phyloP scores from a whole-genome alignment of 2,329 filamentous ascomycete genomes.

The Aspergillus hortae region DNA sequence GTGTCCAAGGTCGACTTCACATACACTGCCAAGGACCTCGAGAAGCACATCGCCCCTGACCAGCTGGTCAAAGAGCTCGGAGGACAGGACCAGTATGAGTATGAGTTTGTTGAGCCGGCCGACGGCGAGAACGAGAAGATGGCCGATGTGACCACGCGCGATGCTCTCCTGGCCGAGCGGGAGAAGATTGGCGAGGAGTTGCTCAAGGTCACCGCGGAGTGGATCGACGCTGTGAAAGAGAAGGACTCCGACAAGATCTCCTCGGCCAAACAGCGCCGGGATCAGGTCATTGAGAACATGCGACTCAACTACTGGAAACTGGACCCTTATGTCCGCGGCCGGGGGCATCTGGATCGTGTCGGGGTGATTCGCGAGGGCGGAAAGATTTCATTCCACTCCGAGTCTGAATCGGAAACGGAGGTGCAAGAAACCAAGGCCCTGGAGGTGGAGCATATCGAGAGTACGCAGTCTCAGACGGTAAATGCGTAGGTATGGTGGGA shows the following conservation, averaged over 20 bases:
- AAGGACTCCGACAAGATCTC: slow-evolving; percentile 42
- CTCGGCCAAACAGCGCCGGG: slow-evolving; percentile 54
- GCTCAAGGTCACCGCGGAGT: slow-evolving; percentile 68
- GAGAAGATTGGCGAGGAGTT: slow-evolving; percentile 65
- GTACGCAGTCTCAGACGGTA: slow-evolving; percentile 9
- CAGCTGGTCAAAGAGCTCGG: slow-evolving; percentile 77
- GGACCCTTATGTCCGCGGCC: slow-evolving; percentile 79
- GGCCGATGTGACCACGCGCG: slow-evolving; percentile 59
- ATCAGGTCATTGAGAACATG: slow-evolving; percentile 61
- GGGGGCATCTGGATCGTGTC: slow-evolving; percentile 74
- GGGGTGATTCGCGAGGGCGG: slow-evolving; percentile 67
- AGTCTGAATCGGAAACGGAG: slow-evolving; percentile 4
- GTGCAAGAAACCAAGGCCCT: slow-evolving; percentile 6
- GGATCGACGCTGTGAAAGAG: slow-evolving; percentile 59
- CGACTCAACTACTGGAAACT: slow-evolving; percentile 79
- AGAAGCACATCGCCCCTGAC: slow-evolving; percentile 65
- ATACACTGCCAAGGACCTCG: slow-evolving; percentile 70
- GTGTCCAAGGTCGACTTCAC: slow-evolving; percentile 91
- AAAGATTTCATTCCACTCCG: slow-evolving; percentile 65
- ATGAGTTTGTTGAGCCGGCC: slow-evolving; percentile 72
- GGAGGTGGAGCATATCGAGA: slow-evolving; percentile 18
- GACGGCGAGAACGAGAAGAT: slow-evolving; percentile 71
- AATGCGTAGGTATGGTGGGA: neutral
- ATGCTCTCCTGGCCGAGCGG: slow-evolving; percentile 61
- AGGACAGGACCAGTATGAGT: slow-evolving; percentile 77